Conservation (phyloP, 2,329 filamentous ascomycete species). For the Gaeumannomyces tritici region DNA sequence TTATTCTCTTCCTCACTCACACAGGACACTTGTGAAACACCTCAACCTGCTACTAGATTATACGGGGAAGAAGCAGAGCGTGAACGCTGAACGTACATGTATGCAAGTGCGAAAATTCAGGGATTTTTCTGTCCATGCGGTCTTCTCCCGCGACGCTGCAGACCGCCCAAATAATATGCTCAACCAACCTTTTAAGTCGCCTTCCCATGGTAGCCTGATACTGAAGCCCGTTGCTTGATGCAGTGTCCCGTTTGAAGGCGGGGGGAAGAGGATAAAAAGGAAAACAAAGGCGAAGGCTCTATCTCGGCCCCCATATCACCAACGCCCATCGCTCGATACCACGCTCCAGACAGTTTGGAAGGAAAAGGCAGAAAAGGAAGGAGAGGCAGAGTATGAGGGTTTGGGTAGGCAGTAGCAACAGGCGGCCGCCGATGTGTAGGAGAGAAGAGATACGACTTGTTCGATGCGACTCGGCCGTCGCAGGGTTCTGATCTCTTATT, state of each 20-base stretch:
- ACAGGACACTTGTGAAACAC: not conserved
- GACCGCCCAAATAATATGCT: not conserved
- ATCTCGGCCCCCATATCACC: not conserved
- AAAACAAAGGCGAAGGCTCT: not conserved
- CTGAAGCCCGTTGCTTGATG: conserved; percentile 5
- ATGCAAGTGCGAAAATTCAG: not conserved
- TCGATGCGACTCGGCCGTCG: not conserved
- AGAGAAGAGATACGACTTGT: not conserved
- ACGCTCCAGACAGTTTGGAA: conserved; percentile 4
- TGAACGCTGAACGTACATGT: not conserved
- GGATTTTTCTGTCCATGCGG: not conserved
- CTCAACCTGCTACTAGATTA: not conserved
- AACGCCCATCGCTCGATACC: conserved; percentile 10
- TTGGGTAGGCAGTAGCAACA: no score
- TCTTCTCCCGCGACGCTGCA: not conserved
- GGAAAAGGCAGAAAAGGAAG: not conserved
- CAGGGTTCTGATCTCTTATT: not conserved
- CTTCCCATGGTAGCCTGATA: not conserved
- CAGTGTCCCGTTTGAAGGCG: conserved; percentile 5
- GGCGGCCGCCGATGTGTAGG: not conserved
- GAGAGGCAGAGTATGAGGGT: not conserved
- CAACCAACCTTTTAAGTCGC: not conserved
- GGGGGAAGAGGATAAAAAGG: not conserved
- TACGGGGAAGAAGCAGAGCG: not conserved
- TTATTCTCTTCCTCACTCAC: not conserved